Conservation (phyloP, 176 grass and related monocot species). For the Alloteropsis semialata region DNA sequence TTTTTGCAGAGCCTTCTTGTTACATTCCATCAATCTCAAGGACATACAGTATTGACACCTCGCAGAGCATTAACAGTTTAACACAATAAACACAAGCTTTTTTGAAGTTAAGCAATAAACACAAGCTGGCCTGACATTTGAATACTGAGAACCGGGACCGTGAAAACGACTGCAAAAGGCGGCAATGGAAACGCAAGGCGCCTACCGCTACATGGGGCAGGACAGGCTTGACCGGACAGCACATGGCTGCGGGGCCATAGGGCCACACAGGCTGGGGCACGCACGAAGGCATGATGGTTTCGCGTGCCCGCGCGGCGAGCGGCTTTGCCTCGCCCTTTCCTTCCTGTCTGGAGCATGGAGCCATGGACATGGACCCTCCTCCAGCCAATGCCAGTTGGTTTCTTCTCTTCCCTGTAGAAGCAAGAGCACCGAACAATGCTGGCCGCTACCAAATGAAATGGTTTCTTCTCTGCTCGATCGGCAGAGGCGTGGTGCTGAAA, state of each 20-base stretch:
- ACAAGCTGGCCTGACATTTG: background rate
- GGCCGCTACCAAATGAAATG: background rate
- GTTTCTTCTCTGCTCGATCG: background rate
- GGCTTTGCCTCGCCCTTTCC: background rate
- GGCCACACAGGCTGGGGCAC: background rate
- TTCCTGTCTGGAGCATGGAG: background rate
- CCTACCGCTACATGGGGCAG: accelerated
- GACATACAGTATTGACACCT: background rate
- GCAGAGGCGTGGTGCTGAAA: no score
- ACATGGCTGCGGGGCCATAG: conserved; percentile 5
- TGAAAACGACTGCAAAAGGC: background rate
- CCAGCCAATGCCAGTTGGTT: no score
- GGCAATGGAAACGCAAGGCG: background rate
- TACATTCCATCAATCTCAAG: background rate
- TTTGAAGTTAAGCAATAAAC: no score
- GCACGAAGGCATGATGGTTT: no score
- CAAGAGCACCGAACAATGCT: background rate
- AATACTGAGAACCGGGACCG: background rate
- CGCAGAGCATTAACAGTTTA: no score
- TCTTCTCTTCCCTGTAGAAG: no score
- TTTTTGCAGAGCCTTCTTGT: no score
- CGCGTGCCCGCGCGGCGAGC: background rate
- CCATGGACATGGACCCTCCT: no score
- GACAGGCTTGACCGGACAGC: no score
- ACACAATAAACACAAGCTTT: no score